These are phyloP conservation scores for Alternaria metachromatica DNA, from an alignment of 2,329 filamentous ascomycete species.

Conservation along the genomic window DNA sequence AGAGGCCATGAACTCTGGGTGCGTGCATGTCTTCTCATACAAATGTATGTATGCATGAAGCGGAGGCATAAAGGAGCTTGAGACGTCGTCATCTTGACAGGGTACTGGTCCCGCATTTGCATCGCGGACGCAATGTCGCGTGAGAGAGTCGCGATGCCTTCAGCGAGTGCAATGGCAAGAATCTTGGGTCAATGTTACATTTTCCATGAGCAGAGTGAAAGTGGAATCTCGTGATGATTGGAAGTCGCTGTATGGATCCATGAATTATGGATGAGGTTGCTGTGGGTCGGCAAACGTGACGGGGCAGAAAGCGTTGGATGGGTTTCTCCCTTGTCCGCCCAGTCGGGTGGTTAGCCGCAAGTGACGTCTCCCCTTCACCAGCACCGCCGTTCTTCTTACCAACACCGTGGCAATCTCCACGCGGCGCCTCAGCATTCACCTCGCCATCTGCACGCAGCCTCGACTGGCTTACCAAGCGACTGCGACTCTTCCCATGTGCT, in stretches of 20 bases:
- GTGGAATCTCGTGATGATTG: neutral
- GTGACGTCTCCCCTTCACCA: conserved; percentile 31
- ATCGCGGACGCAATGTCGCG: neutral
- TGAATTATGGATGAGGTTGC: neutral
- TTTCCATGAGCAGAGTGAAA: neutral
- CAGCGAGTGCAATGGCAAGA: neutral
- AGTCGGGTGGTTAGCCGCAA: conserved; percentile 32
- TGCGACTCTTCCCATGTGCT: conserved; percentile 36
- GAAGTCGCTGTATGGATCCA: neutral
- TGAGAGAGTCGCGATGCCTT: neutral
- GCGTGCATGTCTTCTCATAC: neutral
- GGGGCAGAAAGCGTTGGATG: neutral
- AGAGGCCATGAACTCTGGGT: neutral
- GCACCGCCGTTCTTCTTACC: conserved; percentile 24
- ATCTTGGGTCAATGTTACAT: neutral
- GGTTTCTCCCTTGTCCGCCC: conserved; percentile 20
- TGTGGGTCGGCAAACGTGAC: conserved; percentile 4
- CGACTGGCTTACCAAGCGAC: conserved; percentile 11
- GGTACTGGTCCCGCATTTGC: neutral
- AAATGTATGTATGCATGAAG: neutral
- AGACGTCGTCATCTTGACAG: neutral
- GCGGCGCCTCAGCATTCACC: conserved; percentile 13
- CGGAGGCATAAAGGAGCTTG: neutral
- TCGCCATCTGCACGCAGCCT: conserved; percentile 8
- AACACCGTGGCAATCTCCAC: conserved; percentile 27